Evolutionary conservation across 83 land plant genomes (phyloP), one percentile per base, ranked within the genome.

Genomic region (Diphasiastrum complanatum): DNA sequence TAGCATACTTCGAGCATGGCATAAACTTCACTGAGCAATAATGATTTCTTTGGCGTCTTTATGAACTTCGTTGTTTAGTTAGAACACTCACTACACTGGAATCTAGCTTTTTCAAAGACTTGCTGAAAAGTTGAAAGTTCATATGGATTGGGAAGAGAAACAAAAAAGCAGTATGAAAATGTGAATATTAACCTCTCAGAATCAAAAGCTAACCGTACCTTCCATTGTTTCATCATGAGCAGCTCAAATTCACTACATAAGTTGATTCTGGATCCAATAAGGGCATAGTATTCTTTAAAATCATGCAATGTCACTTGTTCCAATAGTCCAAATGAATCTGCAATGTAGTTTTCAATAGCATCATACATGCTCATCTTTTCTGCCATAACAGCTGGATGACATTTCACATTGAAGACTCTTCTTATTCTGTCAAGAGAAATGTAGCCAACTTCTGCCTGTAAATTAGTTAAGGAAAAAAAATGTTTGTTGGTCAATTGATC

Each of bases 361-460:
- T 67, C 64, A 22, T 67, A 56, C 19, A 33, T 37, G 11, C 55
- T 60, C 4, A 19, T 33, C 43, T 61, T 63, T 35, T 74, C 66
- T 26, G 47, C 29, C 77, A 74, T 74, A 2, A 74, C 72, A 33
- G 55, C 30, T 20, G 77, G 61, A 8, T 74, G 77, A 34, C 66
- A 60, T 53, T 27, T 47, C 2, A 61, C 45, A 22, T 74, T 62
- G 48, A 67, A 74, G 1, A 51, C 24, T 5, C 68, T 72, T 11
- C 38, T 50, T 12, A 74, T 23, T 14, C 64, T 47, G 25, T 51
- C 46, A 6, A n/a, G n/a, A n/a, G n/a, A n/a, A n/a, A n/a, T n/a
- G n/a, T n/a, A n/a, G n/a, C n/a, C n/a, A n/a, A n/a, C n/a, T n/a
- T n/a, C n/a, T n/a, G n/a, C n/a, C n/a, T n/a, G n/a, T n/a, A n/a